Evolutionary conservation across 2,329 filamentous ascomycete species (phyloP).

Genomic region (Penicillium verrucosum): DNA sequence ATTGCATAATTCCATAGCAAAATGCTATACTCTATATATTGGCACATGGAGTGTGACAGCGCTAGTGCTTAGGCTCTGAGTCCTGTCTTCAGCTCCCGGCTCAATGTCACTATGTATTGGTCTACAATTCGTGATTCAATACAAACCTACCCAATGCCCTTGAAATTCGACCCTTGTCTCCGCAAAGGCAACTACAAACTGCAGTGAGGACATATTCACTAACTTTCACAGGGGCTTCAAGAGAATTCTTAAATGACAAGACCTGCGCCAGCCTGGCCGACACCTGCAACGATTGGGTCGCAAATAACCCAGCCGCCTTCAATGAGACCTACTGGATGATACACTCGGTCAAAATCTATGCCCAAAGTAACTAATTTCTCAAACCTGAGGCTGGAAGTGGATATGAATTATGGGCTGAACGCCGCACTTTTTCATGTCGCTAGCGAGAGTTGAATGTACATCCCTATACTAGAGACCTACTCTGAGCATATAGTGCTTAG

Average conservation of each 20-base stretch:
- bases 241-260: not conserved
- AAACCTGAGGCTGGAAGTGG: too few species aligned
- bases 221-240: not conserved
- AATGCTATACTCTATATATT: too few species aligned
- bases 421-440: not conserved
- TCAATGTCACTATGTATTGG: too few species aligned
- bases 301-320: not conserved
- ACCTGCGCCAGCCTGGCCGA: not conserved
- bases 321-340: not conserved
- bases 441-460: not conserved
- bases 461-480: not conserved
- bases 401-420: not conserved
- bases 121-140: too few species aligned
- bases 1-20: too few species aligned
- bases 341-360: not conserved
- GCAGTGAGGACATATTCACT: too few species aligned
- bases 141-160: too few species aligned
- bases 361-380: not conserved
- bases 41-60: too few species aligned
- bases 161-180: too few species aligned
- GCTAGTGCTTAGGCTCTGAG: too few species aligned
- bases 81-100: too few species aligned
- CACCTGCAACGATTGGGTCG: not conserved
- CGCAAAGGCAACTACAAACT: not conserved
- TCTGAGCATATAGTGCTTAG: not conserved